Conservation (phyloP, 2,329 filamentous ascomycete genomes). For the Didymella arachidicola region DNA sequence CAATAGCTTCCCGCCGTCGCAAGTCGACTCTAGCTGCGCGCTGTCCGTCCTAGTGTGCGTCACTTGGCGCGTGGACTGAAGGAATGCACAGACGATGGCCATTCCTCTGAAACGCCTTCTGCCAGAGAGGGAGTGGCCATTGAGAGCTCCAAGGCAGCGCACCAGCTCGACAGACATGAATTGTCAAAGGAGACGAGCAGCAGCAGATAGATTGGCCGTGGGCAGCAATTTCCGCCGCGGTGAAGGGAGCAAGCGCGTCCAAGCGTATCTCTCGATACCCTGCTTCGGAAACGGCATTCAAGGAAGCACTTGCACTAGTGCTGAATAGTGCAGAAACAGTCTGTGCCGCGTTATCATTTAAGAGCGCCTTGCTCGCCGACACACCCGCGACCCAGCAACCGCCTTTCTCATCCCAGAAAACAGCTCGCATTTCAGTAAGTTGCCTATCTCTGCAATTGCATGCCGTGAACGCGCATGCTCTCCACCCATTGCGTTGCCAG, state of each 20-base stretch:
- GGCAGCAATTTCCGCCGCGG: conserved; percentile 26
- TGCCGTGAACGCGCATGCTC: conserved; percentile 2
- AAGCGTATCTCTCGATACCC: conserved; percentile 32
- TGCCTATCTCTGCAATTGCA: conserved; percentile 1
- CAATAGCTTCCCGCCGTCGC: conserved; percentile 24
- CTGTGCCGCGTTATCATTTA: conserved; percentile 28
- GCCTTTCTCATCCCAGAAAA: conserved; percentile 19
- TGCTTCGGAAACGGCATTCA: conserved; percentile 17
- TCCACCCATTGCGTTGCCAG: conserved; percentile 19
- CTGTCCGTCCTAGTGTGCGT: conserved; percentile 18
- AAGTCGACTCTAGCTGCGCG: conserved; percentile 21
- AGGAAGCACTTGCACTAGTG: conserved; percentile 26
- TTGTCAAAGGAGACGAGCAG: conserved; percentile 4
- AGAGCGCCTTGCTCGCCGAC: conserved; percentile 21
- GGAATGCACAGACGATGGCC: conserved; percentile 26
- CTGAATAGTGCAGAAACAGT: conserved; percentile 20
- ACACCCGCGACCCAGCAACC: conserved; percentile 19
- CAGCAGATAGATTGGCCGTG: conserved; percentile 22
- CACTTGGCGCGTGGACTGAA: conserved; percentile 26
- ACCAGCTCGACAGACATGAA: not conserved
- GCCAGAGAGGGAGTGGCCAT: conserved; percentile 21
- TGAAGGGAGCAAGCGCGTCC: conserved; percentile 26
- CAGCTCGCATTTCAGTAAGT: conserved; percentile 22
- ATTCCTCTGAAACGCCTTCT: conserved; percentile 20
- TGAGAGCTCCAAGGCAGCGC: conserved; percentile 7